These are phyloP conservation scores for Phialophora tarda DNA, from an alignment of 2,329 filamentous ascomycete species.

Conservation along the genomic window DNA sequence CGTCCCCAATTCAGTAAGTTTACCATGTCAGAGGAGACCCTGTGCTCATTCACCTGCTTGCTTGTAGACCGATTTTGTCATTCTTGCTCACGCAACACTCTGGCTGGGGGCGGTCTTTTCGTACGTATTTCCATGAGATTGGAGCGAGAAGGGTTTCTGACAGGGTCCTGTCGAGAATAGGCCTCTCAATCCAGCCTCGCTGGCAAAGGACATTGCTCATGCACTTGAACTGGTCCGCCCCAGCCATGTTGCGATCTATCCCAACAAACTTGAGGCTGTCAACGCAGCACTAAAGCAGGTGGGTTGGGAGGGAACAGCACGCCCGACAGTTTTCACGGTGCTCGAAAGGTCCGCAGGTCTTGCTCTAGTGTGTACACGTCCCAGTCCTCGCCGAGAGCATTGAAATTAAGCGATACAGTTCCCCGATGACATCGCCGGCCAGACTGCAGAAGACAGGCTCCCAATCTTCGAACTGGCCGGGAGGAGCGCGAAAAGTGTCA, in stretches of 20 bases:
- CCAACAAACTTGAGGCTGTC: conserved; percentile 35
- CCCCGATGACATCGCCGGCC: conserved; percentile 20
- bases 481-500: conserved; percentile 33
- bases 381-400: not conserved
- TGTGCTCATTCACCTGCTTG: not conserved
- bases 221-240: conserved; percentile 37
- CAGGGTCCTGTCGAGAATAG: conserved; percentile 6
- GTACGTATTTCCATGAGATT: conserved; percentile 6
- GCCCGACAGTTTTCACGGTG: conserved; percentile 27
- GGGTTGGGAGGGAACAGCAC: conserved; percentile 4
- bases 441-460: conserved; percentile 27
- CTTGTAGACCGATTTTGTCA: conserved; percentile 39
- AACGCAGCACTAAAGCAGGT: conserved; percentile 33
- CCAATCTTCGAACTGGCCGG: conserved; percentile 38
- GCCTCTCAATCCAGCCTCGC: conserved; percentile 38
- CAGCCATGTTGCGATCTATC: conserved; percentile 38
- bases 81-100: conserved; percentile 41
- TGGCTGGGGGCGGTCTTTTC: conserved; percentile 41
- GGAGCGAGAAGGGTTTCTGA: conserved; percentile 8
- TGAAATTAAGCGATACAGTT: conserved; percentile 12
- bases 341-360: conserved; percentile 16
- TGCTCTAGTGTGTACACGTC: conserved; percentile 11
- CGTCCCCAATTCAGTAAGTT: conserved; percentile 38
- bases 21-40: not conserved
- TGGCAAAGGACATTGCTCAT: conserved; percentile 39